Conservation (phyloP, 2,329 filamentous ascomycete genomes). For the Neonectria punicea region DNA sequence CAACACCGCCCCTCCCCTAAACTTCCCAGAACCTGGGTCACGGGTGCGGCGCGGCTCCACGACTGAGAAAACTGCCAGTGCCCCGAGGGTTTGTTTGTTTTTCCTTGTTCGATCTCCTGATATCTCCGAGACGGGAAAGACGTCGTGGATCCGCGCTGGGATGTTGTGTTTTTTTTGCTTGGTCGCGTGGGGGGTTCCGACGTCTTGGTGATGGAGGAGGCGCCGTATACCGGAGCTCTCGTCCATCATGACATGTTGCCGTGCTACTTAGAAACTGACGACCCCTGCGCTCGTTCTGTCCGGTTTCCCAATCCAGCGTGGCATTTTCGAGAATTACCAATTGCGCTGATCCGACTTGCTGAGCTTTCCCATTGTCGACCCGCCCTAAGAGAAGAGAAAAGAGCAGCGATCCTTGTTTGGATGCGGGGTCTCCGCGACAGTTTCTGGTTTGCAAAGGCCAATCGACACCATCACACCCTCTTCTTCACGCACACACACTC, state of each 20-base stretch:
- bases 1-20: slow-evolving; percentile 25
- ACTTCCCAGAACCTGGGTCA: slow-evolving; percentile 20
- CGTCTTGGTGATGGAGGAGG: not conserved
- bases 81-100: too few relatives aligned
- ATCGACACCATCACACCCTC: slow-evolving; percentile 8
- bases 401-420: not conserved
- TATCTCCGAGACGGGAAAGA: not conserved
- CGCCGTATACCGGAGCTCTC: not conserved
- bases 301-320: not conserved
- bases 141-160: slow-evolving; percentile 1
- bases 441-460: not conserved
- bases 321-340: slow-evolving; percentile 27
- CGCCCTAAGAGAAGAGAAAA: not conserved
- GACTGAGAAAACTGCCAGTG: not conserved
- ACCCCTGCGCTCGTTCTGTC: not conserved
- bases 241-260: not conserved
- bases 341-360: slow-evolving; percentile 20
- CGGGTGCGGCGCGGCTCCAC: not conserved
- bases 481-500: not conserved
- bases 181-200: not conserved
- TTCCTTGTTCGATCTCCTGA: not conserved
- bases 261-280: not conserved
- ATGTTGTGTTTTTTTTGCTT: not conserved
- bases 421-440: slow-evolving; percentile 32
- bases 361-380: slow-evolving; percentile 1